Evolutionary conservation across 768 basidiomycete species (phyloP).

Genomic region (Mycena amicta): DNA sequence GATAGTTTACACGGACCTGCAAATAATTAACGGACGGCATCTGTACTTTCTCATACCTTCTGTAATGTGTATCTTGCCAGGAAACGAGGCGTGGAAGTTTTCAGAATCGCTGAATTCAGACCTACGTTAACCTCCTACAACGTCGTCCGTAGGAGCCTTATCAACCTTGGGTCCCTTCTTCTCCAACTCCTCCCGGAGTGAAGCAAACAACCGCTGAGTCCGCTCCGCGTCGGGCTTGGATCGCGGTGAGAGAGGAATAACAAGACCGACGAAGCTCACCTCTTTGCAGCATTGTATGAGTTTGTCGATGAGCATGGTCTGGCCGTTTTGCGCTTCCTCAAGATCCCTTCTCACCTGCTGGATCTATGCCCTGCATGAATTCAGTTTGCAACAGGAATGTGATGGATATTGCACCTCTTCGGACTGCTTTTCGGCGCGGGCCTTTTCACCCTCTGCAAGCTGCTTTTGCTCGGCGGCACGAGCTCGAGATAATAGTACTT

Average conservation of each 20-base stretch:
- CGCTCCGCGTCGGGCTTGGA: slow-evolving; percentile 85
- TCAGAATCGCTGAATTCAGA: slow-evolving; percentile 16
- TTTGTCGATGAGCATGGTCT: slow-evolving; percentile 81
- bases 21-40: slow-evolving; percentile 23
- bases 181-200: slow-evolving; percentile 82
- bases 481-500: slow-evolving; percentile 83
- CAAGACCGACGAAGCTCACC: too few species aligned
- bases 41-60: slow-evolving; percentile 24
- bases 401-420: slow-evolving; percentile 62
- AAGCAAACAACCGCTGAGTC: slow-evolving; percentile 78
- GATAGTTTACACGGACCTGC: slow-evolving; percentile 17
- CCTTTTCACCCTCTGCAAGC: slow-evolving; percentile 74
- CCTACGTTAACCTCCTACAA: slow-evolving; percentile 44
- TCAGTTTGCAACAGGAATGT: slow-evolving; percentile 20
- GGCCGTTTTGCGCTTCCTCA: slow-evolving; percentile 77
- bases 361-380: slow-evolving; percentile 44
- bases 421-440: slow-evolving; percentile 65
- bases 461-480: slow-evolving; percentile 88
- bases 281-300: slow-evolving; percentile 86
- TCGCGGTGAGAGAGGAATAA: too few species aligned
- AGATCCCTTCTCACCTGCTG: slow-evolving; percentile 73
- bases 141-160: slow-evolving; percentile 47
- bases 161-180: slow-evolving; percentile 56
- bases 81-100: slow-evolving; percentile 7
- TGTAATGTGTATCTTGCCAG: slow-evolving; percentile 14